phyloP scores from a whole-genome alignment of 2,329 filamentous ascomycete species.

The Stemphylium lycopersici region DNA sequence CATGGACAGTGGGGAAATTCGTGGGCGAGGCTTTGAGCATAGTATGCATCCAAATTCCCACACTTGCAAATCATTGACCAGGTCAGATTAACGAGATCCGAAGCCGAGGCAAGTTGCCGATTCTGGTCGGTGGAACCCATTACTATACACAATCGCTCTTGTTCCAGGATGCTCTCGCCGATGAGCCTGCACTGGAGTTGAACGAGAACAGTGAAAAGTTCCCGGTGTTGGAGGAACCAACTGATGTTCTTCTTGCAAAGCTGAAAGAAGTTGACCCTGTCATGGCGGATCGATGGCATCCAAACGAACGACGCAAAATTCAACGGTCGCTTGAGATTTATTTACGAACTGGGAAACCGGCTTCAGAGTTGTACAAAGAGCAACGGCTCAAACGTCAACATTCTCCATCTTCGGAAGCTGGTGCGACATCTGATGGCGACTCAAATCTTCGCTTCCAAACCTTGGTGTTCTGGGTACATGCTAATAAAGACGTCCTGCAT shows the following conservation, averaged over 20 bases:
- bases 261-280: conserved; percentile 81
- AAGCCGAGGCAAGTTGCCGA: conserved; percentile 77
- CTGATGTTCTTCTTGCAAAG: conserved; percentile 73
- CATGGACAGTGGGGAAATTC: conserved; percentile 84
- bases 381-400: conserved; percentile 58
- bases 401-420: conserved; percentile 10
- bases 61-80: background rate
- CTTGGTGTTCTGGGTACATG: conserved; percentile 86
- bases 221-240: conserved; percentile 74
- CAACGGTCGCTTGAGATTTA: conserved; percentile 88
- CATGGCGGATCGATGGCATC: conserved; percentile 93
- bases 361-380: conserved; percentile 85
- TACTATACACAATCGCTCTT: conserved; percentile 93
- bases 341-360: conserved; percentile 77
- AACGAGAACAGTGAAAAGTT: conserved; percentile 49
- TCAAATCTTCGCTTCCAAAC: conserved; percentile 60
- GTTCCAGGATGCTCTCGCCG: conserved; percentile 74
- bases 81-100: conserved; percentile 75
- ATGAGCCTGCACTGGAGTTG: conserved; percentile 47
- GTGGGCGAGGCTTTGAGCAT: conserved; percentile 69
- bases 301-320: conserved; percentile 90
- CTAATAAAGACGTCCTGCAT: conserved; percentile 71
- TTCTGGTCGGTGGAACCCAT: conserved; percentile 91
- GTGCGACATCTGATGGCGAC: background rate
- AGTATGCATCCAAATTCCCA: conserved; percentile 22